phyloP scores from a whole-genome alignment of 345 rosid genomes.

The Syzygium oleosum region DNA sequence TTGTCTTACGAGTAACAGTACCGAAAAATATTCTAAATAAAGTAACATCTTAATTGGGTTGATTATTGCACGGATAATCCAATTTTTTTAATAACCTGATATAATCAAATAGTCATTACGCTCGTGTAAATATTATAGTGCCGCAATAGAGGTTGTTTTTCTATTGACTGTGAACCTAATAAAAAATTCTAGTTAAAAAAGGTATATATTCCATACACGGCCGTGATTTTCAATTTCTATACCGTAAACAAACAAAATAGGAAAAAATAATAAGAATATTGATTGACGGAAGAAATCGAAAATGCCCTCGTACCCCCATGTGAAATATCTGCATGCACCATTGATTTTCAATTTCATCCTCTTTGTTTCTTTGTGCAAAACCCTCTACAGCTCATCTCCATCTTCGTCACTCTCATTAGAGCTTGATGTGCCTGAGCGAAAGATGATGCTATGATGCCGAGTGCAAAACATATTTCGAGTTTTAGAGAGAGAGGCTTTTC shows the following conservation, averaged over 20 bases:
- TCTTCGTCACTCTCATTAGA: fast-evolving
- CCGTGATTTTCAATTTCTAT: neutral
- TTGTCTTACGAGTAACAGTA: fast-evolving
- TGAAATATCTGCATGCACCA: neutral
- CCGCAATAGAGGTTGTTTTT: neutral
- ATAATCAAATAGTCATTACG: neutral
- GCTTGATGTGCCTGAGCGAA: no score
- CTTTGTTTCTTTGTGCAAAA: neutral
- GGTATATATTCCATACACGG: neutral
- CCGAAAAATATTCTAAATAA: no score
- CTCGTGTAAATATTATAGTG: neutral
- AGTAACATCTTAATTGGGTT: neutral
- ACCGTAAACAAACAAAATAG: no score
- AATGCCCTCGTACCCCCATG: neutral
- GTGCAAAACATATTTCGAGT: neutral
- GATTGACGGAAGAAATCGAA: no score
- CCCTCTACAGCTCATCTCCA: neutral
- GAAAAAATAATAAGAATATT: no score
- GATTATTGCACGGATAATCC: no score
- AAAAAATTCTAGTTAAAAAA: neutral
- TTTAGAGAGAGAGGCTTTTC: no score
- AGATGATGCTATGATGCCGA: fast-evolving
- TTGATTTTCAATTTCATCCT: neutral
- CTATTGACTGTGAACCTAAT: neutral
- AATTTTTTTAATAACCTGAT: fast-evolving